Base-by-base conservation (phyloP, 257 asterid genomes). In the Solanum ossicruentum region DNA sequence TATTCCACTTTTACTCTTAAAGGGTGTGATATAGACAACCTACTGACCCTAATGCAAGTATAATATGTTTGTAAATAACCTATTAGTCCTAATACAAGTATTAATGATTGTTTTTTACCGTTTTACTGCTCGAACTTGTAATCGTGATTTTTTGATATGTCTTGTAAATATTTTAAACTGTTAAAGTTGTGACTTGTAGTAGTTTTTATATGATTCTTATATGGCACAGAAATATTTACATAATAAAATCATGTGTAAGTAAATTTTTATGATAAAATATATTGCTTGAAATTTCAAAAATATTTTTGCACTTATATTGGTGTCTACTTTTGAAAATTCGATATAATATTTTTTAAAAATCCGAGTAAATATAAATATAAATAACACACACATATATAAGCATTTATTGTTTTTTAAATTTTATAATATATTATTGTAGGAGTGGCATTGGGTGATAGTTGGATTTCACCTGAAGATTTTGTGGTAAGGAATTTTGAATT, bases 381-480 rank as follows among this genome's bases (percentile, higher is more conserved):
- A 36, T 36, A 4, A 36, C 1, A 36, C 36, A 32, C 36, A 32
- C 6, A 36, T 5, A 36, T 36, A 36, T 36, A 36, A 36, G 41
- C 41, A 36, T 36, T 36, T 3, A 36, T 20, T 45, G 0, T 5
- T 10, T 39, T 71, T 20, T 6, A 0, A 73, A 12, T 45, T n/a
- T 47, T 21, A 3, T 45, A 11, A 36, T 47, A 75, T 21, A 26
- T 41, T 12, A 75, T 65, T 65, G 26, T 75, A 97, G 98, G 99
- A 86, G 90, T 97, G 87, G 97, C 94, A 73, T 88, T 97, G 88
- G 99, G 99, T 57, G 95, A 93, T 85, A 89, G 95, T 21, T 97
- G 98, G 99, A 97, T 95, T 70, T 97, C 99, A 81, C 98, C 99
- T 11, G 98, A 93, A 87, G 98, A 97, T 91, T 97, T 90, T 91